phyloP scores from a whole-genome alignment of 805 yeast genomes.

The Yamadazyma takamatsuzukensis region DNA sequence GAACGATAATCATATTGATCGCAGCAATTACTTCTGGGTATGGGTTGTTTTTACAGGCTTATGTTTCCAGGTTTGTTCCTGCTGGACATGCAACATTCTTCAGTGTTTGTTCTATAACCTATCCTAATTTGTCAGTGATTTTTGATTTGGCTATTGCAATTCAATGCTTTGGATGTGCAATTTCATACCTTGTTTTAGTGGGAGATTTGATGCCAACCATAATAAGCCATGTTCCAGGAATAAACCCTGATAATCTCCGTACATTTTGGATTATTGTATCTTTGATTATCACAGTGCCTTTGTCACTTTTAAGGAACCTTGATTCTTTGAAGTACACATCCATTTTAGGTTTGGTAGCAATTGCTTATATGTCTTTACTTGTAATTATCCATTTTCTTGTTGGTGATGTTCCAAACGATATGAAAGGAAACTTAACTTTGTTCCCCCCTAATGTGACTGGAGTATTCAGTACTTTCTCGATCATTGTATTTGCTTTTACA shows the following conservation, averaged over 20 bases:
- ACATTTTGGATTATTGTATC: slow-evolving; percentile 61
- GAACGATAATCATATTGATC: slow-evolving; percentile 49
- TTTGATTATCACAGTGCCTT: slow-evolving; percentile 44
- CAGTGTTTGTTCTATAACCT: slow-evolving; percentile 61
- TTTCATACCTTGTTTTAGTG: slow-evolving; percentile 71
- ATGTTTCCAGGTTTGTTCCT: slow-evolving; percentile 54
- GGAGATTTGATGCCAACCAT: slow-evolving; percentile 77
- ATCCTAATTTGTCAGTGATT: slow-evolving; percentile 62
- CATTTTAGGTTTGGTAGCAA: slow-evolving; percentile 75
- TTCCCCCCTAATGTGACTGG: slow-evolving; percentile 41
- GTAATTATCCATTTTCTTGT: slow-evolving; percentile 68
- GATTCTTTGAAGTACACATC: slow-evolving; percentile 87
- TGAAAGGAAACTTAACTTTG: slow-evolving; percentile 26
- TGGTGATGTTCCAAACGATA: slow-evolving; percentile 45
- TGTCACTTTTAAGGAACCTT: slow-evolving; percentile 69
- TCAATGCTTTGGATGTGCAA: slow-evolving; percentile 77
- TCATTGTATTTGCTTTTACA: slow-evolving; percentile 89
- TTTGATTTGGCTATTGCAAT: slow-evolving; percentile 73
- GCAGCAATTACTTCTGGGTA: slow-evolving; percentile 66
- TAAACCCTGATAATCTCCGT: slow-evolving; percentile 28
- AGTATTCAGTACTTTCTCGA: slow-evolving; percentile 75
- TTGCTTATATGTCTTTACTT: slow-evolving; percentile 67
- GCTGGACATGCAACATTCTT: slow-evolving; percentile 67
- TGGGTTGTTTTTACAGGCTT: slow-evolving; percentile 63
- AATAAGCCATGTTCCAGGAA: slow-evolving; percentile 19